phyloP scores from a whole-genome alignment of 495 filamentous ascomycete species.

The Penicilliopsis zonata region DNA sequence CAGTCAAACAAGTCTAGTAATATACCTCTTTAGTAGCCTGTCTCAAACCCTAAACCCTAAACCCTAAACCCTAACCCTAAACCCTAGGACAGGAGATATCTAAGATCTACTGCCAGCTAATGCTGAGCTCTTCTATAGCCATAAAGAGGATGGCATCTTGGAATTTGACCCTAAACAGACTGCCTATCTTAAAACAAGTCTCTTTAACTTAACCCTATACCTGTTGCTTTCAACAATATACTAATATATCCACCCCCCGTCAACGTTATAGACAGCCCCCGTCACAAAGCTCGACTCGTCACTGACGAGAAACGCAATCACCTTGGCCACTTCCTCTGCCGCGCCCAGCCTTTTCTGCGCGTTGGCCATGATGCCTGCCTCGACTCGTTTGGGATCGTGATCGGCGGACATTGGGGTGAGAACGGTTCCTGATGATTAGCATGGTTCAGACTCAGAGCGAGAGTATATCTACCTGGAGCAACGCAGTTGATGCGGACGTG shows the following conservation, averaged over 20 bases:
- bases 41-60: too few relatives aligned
- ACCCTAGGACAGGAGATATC: too few relatives aligned
- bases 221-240: too few relatives aligned
- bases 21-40: too few relatives aligned
- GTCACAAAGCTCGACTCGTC: constrained; percentile 45
- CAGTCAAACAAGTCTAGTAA: too few relatives aligned
- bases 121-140: too few relatives aligned
- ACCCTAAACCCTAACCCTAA: too few relatives aligned
- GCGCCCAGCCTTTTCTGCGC: constrained; percentile 31
- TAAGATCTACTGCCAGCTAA: too few relatives aligned
- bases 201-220: too few relatives aligned
- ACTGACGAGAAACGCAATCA: constrained; percentile 44
- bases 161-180: too few relatives aligned
- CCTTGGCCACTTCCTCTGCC: constrained; percentile 37
- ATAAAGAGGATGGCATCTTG: too few relatives aligned
- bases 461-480: constrained; percentile 29
- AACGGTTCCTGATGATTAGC: not conserved
- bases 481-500: constrained; percentile 48
- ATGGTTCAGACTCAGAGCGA: not conserved
- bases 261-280: constrained; percentile 27
- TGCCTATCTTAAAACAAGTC: too few relatives aligned
- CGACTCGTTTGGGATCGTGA: constrained; percentile 43
- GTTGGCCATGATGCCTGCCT: constrained; percentile 18
- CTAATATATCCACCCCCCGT: constrained; percentile 32
- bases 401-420: constrained; percentile 8